Percentiles rank a stretch among this genome's conserved stretches.
These are phyloP conservation scores for Pinus albicaulis DNA, from an alignment of 75 land plant genomes.

Conservation along the genomic window DNA sequence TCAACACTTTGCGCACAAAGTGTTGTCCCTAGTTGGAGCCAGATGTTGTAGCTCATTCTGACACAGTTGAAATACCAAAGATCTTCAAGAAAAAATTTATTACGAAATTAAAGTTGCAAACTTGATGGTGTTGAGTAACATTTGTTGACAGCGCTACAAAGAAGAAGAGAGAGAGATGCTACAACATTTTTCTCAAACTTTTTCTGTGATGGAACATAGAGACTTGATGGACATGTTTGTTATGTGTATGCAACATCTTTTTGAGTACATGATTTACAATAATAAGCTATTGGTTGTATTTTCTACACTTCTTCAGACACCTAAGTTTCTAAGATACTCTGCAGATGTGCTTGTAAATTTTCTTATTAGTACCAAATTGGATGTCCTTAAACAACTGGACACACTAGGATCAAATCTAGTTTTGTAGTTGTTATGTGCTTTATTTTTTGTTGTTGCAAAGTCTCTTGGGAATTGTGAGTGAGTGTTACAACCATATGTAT, in stretches of 20 bases:
- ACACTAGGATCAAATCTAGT: conserved; percentile 88
- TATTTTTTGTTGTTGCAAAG: conserved; percentile 80
- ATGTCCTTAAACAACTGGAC: conserved; percentile 85
- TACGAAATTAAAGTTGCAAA: too few species aligned
- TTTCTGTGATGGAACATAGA: conserved; percentile 93
- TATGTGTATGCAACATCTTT: conserved; percentile 91
- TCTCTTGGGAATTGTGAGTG: conserved; percentile 86
- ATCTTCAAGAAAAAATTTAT: too few species aligned
- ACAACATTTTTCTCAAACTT: conserved; percentile 72
- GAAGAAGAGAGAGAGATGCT: conserved; percentile 97
- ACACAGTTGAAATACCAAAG: too few species aligned
- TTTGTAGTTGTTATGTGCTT: conserved; percentile 77
- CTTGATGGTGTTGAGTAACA: too few species aligned
- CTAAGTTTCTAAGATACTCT: conserved; percentile 78
- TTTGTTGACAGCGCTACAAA: too few species aligned
- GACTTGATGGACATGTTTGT: conserved; percentile 98
- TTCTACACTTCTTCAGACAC: conserved; percentile 69
- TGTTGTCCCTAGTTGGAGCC: too few species aligned
- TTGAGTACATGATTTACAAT: conserved; percentile 87
- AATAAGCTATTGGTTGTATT: conserved; percentile 78
- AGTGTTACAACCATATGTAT: conserved; percentile 90
- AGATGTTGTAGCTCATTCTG: too few species aligned
- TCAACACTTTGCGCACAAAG: too few species aligned
- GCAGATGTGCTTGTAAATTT: conserved; percentile 91
- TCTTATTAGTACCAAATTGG: conserved; percentile 78